Conservation (phyloP, 495 filamentous ascomycete genomes). For the Penicillium verhagenii region DNA sequence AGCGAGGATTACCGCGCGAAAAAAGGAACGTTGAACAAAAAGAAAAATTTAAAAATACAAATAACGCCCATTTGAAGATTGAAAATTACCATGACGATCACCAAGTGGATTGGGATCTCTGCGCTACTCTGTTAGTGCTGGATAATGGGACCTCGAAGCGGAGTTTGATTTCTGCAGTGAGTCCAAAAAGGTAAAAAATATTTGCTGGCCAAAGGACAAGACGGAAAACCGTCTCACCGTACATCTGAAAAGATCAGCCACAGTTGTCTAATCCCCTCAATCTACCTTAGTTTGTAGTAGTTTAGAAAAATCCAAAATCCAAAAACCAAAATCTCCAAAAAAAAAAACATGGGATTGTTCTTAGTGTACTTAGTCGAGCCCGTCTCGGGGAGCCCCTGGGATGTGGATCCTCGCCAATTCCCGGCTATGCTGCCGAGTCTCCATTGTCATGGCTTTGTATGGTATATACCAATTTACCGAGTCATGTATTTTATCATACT, state of each 20-base stretch:
- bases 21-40: neutral
- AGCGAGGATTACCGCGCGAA: neutral
- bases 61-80: neutral
- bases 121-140: neutral
- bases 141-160: neutral
- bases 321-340: too few relatives aligned
- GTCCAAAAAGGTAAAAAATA: neutral
- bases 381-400: slow-evolving; percentile 14
- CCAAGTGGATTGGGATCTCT: neutral
- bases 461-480: too few relatives aligned
- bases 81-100: neutral
- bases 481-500: too few relatives aligned
- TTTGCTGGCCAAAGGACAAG: neutral
- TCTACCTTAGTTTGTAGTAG: neutral
- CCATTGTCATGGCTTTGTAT: neutral
- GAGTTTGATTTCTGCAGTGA: neutral
- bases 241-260: slow-evolving; percentile 15
- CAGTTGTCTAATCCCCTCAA: neutral
- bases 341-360: too few relatives aligned
- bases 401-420: slow-evolving; percentile 19
- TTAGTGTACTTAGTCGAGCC: too few relatives aligned
- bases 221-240: slow-evolving; percentile 27
- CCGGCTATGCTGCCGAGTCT: slow-evolving; percentile 25
- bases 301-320: too few relatives aligned
- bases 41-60: neutral